Conservation (phyloP, 495 filamentous ascomycete species). For the Penicillium lagena region DNA sequence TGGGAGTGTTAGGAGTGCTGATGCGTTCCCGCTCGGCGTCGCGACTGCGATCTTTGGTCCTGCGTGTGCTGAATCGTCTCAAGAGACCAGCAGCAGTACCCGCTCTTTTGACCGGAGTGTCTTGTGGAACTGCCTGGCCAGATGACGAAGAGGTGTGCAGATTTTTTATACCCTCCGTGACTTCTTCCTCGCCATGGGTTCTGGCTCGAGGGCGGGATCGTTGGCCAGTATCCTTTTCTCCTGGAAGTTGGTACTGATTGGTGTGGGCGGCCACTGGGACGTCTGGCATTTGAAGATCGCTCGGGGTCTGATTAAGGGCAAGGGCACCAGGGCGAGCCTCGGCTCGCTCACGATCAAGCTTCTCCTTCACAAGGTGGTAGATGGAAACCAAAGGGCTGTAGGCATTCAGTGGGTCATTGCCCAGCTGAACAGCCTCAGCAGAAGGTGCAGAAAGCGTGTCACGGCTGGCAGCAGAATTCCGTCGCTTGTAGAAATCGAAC, state of each 20-base stretch:
- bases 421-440: slow-evolving; percentile 72
- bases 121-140: slow-evolving; percentile 47
- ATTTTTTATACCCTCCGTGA: slow-evolving; percentile 68
- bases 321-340: slow-evolving; percentile 58
- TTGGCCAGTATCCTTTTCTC: slow-evolving; percentile 71
- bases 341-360: slow-evolving; percentile 72
- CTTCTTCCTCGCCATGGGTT: slow-evolving; percentile 94
- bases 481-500: slow-evolving; percentile 96
- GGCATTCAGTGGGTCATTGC: slow-evolving; percentile 86
- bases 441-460: slow-evolving; percentile 87
- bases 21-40: slow-evolving; percentile 47
- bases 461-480: slow-evolving; percentile 75
- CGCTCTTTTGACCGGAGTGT: slow-evolving; percentile 72
- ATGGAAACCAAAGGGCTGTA: slow-evolving; percentile 90
- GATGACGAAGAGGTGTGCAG: slow-evolving; percentile 51
- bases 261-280: slow-evolving; percentile 89
- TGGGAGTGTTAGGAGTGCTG: slow-evolving; percentile 57
- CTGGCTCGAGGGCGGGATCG: slow-evolving; percentile 78
- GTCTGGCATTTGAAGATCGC: slow-evolving; percentile 65
- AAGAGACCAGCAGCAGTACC: slow-evolving; percentile 82
- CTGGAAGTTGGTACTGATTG: slow-evolving; percentile 80
- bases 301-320: slow-evolving; percentile 46
- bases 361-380: slow-evolving; percentile 94
- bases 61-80: slow-evolving; percentile 83
- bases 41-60: slow-evolving; percentile 50